Percentiles rank a stretch among this genome's conserved stretches.
Conservation (phyloP, 2,329 filamentous ascomycete genomes). For the Verticillium isaacii region DNA sequence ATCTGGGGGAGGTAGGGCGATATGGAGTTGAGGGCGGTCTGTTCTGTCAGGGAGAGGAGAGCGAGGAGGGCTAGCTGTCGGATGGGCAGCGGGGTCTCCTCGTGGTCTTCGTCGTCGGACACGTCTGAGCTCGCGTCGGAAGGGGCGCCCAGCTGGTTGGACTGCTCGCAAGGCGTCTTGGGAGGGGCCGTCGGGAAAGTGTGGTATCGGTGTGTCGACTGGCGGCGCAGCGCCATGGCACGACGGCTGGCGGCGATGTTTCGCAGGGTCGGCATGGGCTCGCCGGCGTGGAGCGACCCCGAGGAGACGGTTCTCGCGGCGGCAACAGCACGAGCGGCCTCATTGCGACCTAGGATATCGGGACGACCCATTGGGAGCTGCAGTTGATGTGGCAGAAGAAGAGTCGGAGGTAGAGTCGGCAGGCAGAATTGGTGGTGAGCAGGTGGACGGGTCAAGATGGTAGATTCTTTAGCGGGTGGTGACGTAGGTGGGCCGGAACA, state of each 20-base stretch:
- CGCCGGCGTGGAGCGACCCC: slow-evolving; percentile 48
- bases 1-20: slow-evolving; percentile 92
- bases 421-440: not conserved
- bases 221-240: slow-evolving; percentile 25
- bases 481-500: not conserved
- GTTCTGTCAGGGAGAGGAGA: slow-evolving; percentile 84
- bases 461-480: not conserved
- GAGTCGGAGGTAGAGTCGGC: not conserved
- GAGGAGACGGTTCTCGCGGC: slow-evolving; percentile 23
- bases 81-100: slow-evolving; percentile 72
- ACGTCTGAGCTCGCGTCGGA: slow-evolving; percentile 18
- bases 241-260: slow-evolving; percentile 15
- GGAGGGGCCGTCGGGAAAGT: slow-evolving; percentile 76
- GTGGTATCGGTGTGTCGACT: slow-evolving; percentile 61
- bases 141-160: slow-evolving; percentile 21
- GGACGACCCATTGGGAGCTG: slow-evolving; percentile 1
- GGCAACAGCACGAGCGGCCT: slow-evolving; percentile 3
- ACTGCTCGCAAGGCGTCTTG: slow-evolving; percentile 54
- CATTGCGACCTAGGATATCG: not conserved
- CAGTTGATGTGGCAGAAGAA: not conserved
- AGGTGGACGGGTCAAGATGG: not conserved
- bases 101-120: slow-evolving; percentile 28
- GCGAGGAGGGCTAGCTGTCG: slow-evolving; percentile 81
- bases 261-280: slow-evolving; percentile 36
- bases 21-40: slow-evolving; percentile 96